phyloP scores from a whole-genome alignment of 2,329 filamentous ascomycete genomes.

The Geosmithia flava region DNA sequence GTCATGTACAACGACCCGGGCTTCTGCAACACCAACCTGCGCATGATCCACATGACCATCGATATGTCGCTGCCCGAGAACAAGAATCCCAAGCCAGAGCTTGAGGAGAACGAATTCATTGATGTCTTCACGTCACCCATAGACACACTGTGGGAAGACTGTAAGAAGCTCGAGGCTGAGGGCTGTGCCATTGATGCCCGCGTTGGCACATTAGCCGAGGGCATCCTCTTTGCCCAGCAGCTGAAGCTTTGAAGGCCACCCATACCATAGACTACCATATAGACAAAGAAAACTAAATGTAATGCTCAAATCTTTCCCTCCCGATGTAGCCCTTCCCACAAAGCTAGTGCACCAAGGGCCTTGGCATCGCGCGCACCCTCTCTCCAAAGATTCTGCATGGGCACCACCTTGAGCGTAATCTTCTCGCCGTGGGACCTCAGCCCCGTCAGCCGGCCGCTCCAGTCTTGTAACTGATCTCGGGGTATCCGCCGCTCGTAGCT shows the following conservation, averaged over 20 bases:
- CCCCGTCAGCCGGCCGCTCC: slow-evolving; percentile 45
- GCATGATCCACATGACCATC: slow-evolving; percentile 61
- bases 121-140: slow-evolving; percentile 63
- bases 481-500: slow-evolving; percentile 40
- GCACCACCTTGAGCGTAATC: slow-evolving; percentile 48
- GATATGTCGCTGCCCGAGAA: slow-evolving; percentile 60
- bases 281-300: not conserved
- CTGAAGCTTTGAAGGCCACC: slow-evolving; percentile 24
- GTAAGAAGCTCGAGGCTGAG: slow-evolving; percentile 52
- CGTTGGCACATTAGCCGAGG: slow-evolving; percentile 67
- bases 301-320: slow-evolving; percentile 26
- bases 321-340: slow-evolving; percentile 43
- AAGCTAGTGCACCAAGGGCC: slow-evolving; percentile 42
- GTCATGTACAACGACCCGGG: slow-evolving; percentile 57
- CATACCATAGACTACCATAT: not conserved
- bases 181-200: slow-evolving; percentile 72
- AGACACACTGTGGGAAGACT: slow-evolving; percentile 50
- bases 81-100: slow-evolving; percentile 51
- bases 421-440: slow-evolving; percentile 45
- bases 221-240: slow-evolving; percentile 58
- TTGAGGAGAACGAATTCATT: slow-evolving; percentile 75
- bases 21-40: slow-evolving; percentile 55
- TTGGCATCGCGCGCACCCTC: slow-evolving; percentile 47
- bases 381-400: slow-evolving; percentile 42
- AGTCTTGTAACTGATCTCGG: slow-evolving; percentile 35